A percentile compares a stretch with the other conserved stretches of the same genome.
Conservation (phyloP, 1,139 yeast genomes). For the Kurtzmaniella natalensis region DNA sequence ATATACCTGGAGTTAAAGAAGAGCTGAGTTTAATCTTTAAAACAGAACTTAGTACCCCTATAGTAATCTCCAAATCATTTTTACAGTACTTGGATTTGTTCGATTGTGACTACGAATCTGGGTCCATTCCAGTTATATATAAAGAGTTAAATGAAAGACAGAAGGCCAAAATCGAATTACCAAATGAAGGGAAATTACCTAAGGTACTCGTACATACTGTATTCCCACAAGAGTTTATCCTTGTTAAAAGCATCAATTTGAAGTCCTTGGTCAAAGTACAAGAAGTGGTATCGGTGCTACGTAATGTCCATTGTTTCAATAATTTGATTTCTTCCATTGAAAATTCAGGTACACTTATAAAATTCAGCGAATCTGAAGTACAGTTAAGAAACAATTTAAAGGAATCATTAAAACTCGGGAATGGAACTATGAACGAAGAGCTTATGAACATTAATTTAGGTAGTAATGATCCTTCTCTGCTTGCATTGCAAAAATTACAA, state of each 20-base stretch:
- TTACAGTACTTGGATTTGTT: conserved; percentile 5
- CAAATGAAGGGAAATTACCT: conserved; percentile 1
- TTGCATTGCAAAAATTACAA: conserved; percentile 15
- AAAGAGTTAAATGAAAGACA: background rate
- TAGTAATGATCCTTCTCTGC: conserved; percentile 17
- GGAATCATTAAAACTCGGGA: conserved; percentile 32
- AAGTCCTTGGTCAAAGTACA: conserved; percentile 22
- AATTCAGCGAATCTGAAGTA: background rate
- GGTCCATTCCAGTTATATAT: background rate
- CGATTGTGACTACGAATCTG: background rate
- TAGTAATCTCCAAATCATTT: conserved; percentile 10
- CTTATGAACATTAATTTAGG: conserved; percentile 33
- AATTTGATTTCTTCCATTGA: conserved; percentile 15
- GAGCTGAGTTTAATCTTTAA: conserved; percentile 11
- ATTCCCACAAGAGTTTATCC: conserved; percentile 12
- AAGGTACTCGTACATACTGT: background rate
- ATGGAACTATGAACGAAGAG: conserved; percentile 39
- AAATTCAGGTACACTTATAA: background rate
- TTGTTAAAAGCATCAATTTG: conserved; percentile 20
- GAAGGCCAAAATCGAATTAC: background rate
- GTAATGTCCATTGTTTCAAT: conserved; percentile 29
- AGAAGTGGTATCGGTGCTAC: conserved; percentile 22
- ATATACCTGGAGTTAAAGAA: conserved; percentile 3
- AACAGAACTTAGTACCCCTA: conserved; percentile 21
- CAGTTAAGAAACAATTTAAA: conserved; percentile 24